Percentiles rank a stretch among this genome's conserved stretches.
These are phyloP conservation scores for Pichia nanzhaoensis DNA, from an alignment of 805 yeast species.

Conservation along the genomic window DNA sequence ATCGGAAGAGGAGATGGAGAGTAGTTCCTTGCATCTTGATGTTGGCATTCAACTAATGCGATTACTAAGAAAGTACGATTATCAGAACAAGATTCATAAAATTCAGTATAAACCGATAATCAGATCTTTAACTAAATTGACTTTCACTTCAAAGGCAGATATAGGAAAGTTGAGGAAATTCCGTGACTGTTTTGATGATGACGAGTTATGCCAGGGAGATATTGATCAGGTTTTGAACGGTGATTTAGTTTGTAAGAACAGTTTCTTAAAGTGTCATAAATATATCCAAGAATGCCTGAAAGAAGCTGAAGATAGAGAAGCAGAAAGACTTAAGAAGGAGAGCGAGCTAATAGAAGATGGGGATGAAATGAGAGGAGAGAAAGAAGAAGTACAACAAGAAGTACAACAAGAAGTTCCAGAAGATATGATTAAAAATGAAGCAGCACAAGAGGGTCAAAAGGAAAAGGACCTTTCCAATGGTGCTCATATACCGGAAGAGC, in stretches of 20 bases:
- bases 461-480: too few relatives aligned
- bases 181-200: conserved; percentile 18
- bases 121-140: conserved; percentile 42
- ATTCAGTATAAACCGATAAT: conserved; percentile 47
- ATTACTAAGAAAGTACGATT: conserved; percentile 39
- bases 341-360: conserved; percentile 1
- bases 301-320: conserved; percentile 9
- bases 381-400: not conserved
- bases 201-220: conserved; percentile 23
- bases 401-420: not conserved
- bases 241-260: conserved; percentile 17
- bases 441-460: too few relatives aligned
- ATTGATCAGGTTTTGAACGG: conserved; percentile 23
- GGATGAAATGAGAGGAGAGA: conserved; percentile 4
- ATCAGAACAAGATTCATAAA: conserved; percentile 44
- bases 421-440: too few relatives aligned
- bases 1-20: conserved; percentile 33
- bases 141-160: conserved; percentile 30
- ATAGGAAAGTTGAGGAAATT: conserved; percentile 19
- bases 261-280: conserved; percentile 21
- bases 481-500: too few relatives aligned
- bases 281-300: conserved; percentile 24
- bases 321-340: not conserved
- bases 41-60: conserved; percentile 50
- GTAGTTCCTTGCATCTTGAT: conserved; percentile 48